A percentile compares a stretch with the other conserved stretches of the same genome.
Conservation (phyloP, 106 monocot genomes). For the Gastrodia elata region DNA sequence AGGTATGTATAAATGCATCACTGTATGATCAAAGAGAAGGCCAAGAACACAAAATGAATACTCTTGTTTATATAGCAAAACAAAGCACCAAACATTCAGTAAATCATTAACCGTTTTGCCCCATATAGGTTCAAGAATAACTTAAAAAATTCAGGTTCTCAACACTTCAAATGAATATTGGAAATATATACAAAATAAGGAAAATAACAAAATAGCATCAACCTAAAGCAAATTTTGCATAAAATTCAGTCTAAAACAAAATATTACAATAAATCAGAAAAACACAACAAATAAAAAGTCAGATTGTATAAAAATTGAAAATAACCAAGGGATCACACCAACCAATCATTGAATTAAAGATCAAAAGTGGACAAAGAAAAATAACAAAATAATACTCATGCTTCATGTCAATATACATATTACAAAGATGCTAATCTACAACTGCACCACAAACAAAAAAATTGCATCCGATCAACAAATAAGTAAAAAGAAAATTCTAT, state of each 20-base stretch:
- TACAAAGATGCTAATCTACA: too few relatives aligned
- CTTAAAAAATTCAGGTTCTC: neutral
- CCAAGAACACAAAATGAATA: neutral
- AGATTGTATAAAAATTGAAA: too few relatives aligned
- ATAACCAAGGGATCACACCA: too few relatives aligned
- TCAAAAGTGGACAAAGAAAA: too few relatives aligned
- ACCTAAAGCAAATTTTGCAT: neutral
- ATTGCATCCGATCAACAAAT: too few relatives aligned
- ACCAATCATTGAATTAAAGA: too few relatives aligned
- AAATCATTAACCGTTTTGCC: neutral
- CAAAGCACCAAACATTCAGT: neutral
- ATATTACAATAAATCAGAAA: neutral
- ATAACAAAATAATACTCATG: too few relatives aligned
- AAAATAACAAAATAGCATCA: too few relatives aligned
- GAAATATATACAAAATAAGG: neutral
- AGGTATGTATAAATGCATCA: constrained; percentile 86
- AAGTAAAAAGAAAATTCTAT: too few relatives aligned
- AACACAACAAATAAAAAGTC: too few relatives aligned
- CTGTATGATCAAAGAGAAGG: constrained; percentile 23
- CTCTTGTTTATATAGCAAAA: neutral
- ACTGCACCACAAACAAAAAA: too few relatives aligned
- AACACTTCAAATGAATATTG: neutral
- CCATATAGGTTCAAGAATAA: neutral
- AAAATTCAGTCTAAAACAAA: neutral
- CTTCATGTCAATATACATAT: too few relatives aligned